These are phyloP conservation scores for Linum tenue DNA, from an alignment of 345 rosid genomes.

Conservation along the genomic window DNA sequence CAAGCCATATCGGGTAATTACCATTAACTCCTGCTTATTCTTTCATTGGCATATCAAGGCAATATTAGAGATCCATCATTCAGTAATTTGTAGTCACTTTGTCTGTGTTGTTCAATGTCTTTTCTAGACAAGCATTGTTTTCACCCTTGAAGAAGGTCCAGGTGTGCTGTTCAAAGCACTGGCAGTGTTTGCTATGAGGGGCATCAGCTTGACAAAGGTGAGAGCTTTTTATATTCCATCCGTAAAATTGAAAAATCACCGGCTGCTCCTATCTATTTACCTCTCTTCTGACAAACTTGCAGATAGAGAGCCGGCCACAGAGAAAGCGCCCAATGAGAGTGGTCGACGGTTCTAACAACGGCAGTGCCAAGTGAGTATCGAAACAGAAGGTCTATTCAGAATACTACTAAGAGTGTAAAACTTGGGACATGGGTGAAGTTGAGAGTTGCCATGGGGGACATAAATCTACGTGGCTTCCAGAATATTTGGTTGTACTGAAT, in stretches of 20 bases:
- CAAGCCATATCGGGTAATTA: constrained; percentile 29
- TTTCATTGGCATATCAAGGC: too few relatives aligned
- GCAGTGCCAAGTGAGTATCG: constrained; percentile 39
- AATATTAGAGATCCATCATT: too few relatives aligned
- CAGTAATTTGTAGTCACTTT: background rate
- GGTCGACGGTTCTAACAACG: constrained; percentile 43
- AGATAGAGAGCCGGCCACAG: constrained; percentile 54
- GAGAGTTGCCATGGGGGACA: too few relatives aligned
- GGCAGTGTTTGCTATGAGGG: constrained; percentile 47
- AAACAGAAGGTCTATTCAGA: too few relatives aligned
- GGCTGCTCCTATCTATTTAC: background rate
- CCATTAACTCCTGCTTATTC: background rate
- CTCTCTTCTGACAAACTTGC: background rate
- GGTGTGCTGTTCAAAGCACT: constrained; percentile 47
- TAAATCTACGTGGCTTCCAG: too few relatives aligned
- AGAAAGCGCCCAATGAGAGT: constrained; percentile 42
- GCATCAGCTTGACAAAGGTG: constrained; percentile 45
- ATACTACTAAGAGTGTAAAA: too few relatives aligned
- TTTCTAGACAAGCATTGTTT: constrained; percentile 43
- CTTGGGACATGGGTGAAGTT: too few relatives aligned
- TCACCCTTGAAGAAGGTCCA: constrained; percentile 47
- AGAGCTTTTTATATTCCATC: background rate
- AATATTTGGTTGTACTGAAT: too few relatives aligned
- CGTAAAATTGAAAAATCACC: too few relatives aligned
- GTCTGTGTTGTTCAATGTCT: background rate